Base-by-base conservation (phyloP, 192 early-diverging fungal species). In the Linderina pennispora region DNA sequence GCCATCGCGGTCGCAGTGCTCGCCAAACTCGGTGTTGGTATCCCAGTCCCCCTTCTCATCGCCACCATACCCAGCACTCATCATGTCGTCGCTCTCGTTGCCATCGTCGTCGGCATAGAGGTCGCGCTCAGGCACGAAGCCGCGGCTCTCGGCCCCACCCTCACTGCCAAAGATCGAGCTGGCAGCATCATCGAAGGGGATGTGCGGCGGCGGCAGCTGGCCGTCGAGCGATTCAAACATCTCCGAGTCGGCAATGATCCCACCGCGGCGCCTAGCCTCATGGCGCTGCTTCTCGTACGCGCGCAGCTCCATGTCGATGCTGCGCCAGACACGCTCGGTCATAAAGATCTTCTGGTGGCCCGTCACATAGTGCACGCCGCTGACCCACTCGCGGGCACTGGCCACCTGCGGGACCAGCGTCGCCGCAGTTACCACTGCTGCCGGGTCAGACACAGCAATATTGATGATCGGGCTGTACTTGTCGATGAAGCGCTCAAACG, bases 401-500 rank as follows among this genome's bases (percentile, higher is more conserved):
- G 58, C 64, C n/a, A 74, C 45, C 11, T 49, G 55, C 22, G 59
- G 57, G 3, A 45, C 64, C 14, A 67, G 36, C 20, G 43, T 17
- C 16, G 58, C 49, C 0, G 53, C 51, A 5, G 45, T 33, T 15
- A 52, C 9, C 5, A 40, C 16, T 3, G 15, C 37, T n/a, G n/a
- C 16, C 7, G 16, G 40, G 14, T 17, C 18, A 2, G 21, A 40
- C 3, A 26, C 28, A n/a, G 22, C 23, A 20, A 51, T 15, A 36
- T 25, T 49, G 24, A 83, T 55, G 4, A 89, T 76, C 0, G 70
- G 58, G 23, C 68, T 63, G 53, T 89, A 94, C n/a, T 87, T 79
- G 14, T 58, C 48, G 9, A 87, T 53, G 45, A 94, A 92, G 16
- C 87, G 79, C 7, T 78, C 76, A 56, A 87, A 88, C 0, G 73